Conservation (phyloP, 202 grass and related monocot species). For the Musa balbisiana region DNA sequence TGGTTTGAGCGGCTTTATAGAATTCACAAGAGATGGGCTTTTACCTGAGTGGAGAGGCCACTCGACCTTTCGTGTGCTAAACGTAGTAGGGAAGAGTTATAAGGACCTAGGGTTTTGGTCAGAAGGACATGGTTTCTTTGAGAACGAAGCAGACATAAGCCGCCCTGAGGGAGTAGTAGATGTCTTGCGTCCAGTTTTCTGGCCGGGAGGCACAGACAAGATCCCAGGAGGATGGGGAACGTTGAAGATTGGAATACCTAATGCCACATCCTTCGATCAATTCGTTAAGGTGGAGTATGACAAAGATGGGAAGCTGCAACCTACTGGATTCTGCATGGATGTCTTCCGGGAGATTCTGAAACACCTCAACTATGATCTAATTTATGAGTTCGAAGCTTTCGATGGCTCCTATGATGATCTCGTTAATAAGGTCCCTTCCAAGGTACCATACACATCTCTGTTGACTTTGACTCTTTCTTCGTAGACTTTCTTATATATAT, state of each 20-base stretch:
- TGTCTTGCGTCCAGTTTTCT: neutral
- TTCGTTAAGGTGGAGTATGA: constrained; percentile 27
- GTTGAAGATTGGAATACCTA: constrained; percentile 28
- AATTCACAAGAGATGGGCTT: neutral
- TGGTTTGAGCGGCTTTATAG: constrained; percentile 1
- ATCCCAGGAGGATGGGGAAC: constrained; percentile 20
- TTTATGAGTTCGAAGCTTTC: constrained; percentile 16
- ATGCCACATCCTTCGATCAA: neutral
- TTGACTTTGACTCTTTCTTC: neutral
- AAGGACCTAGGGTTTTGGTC: constrained; percentile 27
- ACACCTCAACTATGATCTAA: constrained; percentile 10
- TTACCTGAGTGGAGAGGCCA: neutral
- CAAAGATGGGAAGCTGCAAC: neutral
- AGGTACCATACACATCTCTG: constrained; percentile 10
- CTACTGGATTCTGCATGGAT: constrained; percentile 32
- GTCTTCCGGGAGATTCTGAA: constrained; percentile 12
- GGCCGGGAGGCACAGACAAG: constrained; percentile 15
- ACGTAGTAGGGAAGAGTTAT: constrained; percentile 27
- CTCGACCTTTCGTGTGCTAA: constrained; percentile 23
- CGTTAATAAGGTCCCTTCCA: constrained; percentile 15
- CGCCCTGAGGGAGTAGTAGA: neutral
- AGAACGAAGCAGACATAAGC: constrained; percentile 11
- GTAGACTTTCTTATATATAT: neutral
- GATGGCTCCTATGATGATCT: constrained; percentile 14
- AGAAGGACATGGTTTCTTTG: constrained; percentile 22